phyloP scores from a whole-genome alignment of 2,329 filamentous ascomycete species.

The Monilinia fructigena region DNA sequence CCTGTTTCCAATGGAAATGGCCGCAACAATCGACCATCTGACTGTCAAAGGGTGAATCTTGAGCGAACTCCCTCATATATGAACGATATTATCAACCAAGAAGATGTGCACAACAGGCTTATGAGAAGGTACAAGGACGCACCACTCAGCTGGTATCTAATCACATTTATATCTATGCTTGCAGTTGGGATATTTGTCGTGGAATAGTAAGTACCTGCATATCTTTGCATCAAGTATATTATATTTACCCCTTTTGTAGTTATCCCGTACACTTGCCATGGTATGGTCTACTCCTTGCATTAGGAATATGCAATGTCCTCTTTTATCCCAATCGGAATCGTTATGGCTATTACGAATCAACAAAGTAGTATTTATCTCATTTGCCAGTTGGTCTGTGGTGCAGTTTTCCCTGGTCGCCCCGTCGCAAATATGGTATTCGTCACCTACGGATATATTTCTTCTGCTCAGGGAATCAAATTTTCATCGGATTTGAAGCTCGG shows the following conservation, averaged over 20 bases:
- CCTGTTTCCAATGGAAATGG: constrained; percentile 23
- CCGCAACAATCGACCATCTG: constrained; percentile 17
- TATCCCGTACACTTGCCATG: constrained; percentile 81
- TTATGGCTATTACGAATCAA: constrained; percentile 91
- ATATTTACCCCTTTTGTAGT: constrained; percentile 42
- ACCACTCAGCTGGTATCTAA: constrained; percentile 76
- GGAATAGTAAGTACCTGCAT: constrained; percentile 64
- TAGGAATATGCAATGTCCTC: constrained; percentile 74
- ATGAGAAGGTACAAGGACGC: constrained; percentile 83
- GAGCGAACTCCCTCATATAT: constrained; percentile 44
- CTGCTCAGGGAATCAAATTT: constrained; percentile 86
- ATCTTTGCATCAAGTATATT: background rate
- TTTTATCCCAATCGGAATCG: constrained; percentile 91
- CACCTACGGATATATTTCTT: constrained; percentile 87
- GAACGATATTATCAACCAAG: constrained; percentile 60
- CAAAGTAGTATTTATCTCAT: constrained; percentile 84
- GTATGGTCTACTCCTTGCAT: constrained; percentile 78
- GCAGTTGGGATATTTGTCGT: constrained; percentile 80
- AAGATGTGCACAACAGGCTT: constrained; percentile 80
- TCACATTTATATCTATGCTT: constrained; percentile 73
- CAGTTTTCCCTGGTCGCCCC: constrained; percentile 77
- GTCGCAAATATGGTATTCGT: constrained; percentile 94
- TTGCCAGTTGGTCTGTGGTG: constrained; percentile 80
- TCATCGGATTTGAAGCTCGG: constrained; percentile 83
- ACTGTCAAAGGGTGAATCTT: constrained; percentile 25